Base-by-base conservation (phyloP, 108 stramenopile genomes). In the Tribonema minus region DNA sequence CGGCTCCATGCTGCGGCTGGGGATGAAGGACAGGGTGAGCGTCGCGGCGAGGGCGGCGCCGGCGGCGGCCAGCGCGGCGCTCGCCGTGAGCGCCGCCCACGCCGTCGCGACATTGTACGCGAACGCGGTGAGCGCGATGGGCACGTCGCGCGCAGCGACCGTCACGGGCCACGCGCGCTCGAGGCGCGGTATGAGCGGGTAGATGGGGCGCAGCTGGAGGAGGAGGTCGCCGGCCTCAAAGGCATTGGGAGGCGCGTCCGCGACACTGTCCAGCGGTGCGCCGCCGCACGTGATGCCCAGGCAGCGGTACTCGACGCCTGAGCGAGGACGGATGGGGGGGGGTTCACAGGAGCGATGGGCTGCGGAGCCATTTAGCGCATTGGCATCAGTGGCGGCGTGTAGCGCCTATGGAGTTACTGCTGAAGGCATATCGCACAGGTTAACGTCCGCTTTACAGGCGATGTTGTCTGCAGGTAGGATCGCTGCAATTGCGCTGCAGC, bases 161-260 rank as follows among this genome's bases (percentile, higher is more conserved):
- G 61, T 71, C 20, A 87, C 88, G 1, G 90, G 90, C 90, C 90
- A 90, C 26, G 20, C 68, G 28, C 90, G 86, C 76, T 90, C 90
- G 64, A 90, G 84, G 46, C 87, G 77, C 31, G 39, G 58, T 25
- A 90, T 87, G 36, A 90, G 71, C 27, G 90, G 90, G 64, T 89
- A 90, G 9, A 89, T 29, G 12, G 78, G 78, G 6, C 74, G 73
- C 74, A 76, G 30, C 15, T 84, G 67, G 88, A 88, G 61, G 28
- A 66, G 32, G 28, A 75, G 33, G 12, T 15, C 20, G 63, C 74
- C 74, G 27, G 9, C 64, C 20, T 75, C 74, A 30, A 75, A 75
- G 23, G 74, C 32, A 5, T 32, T 64, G 26, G 30, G 31, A 0
- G 65, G 64, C 15, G 74, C 61, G 34, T 75, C 74, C 33, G n/a